Conservation (phyloP, 2,329 filamentous ascomycete species). For the Chrysosporium queenslandicum region DNA sequence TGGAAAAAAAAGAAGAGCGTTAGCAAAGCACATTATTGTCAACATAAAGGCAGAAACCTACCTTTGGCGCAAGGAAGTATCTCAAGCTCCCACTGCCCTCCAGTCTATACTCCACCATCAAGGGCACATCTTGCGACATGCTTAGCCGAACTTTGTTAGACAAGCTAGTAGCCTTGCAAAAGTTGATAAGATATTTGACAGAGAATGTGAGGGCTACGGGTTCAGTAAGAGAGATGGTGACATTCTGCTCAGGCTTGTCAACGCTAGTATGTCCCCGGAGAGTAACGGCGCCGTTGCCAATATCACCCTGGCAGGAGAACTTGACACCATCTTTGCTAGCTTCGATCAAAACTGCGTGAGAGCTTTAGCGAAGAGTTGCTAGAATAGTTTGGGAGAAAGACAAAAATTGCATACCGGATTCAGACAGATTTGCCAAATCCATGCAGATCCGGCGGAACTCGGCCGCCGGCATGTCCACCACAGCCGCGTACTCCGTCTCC, state of each 20-base stretch:
- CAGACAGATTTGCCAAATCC: conserved; percentile 82
- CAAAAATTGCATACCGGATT: conserved; percentile 68
- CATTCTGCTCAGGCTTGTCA: conserved; percentile 76
- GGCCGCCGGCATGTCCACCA: conserved; percentile 72
- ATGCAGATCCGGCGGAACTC: conserved; percentile 95
- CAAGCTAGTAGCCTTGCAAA: conserved; percentile 91
- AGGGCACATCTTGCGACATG: conserved; percentile 89
- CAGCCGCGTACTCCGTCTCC: conserved; percentile 95
- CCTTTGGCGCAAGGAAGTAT: conserved; percentile 98
- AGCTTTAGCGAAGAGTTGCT: background rate
- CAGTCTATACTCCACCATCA: conserved; percentile 84
- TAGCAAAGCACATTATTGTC: conserved; percentile 23
- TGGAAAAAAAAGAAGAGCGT: conserved; percentile 31
- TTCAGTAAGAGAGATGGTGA: conserved; percentile 83
- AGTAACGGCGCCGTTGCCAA: conserved; percentile 88
- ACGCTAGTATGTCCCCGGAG: conserved; percentile 80
- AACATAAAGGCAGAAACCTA: conserved; percentile 37
- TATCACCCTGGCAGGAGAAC: conserved; percentile 87
- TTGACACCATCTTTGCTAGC: conserved; percentile 95
- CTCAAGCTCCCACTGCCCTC: conserved; percentile 76
- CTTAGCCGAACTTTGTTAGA: conserved; percentile 78
- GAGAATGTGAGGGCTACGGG: conserved; percentile 93
- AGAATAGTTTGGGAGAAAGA: background rate
- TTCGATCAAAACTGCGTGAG: conserved; percentile 70
- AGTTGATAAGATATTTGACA: conserved; percentile 98